Base-by-base conservation (phyloP, 768 basidiomycete species). In the Lactifluus volemus region DNA sequence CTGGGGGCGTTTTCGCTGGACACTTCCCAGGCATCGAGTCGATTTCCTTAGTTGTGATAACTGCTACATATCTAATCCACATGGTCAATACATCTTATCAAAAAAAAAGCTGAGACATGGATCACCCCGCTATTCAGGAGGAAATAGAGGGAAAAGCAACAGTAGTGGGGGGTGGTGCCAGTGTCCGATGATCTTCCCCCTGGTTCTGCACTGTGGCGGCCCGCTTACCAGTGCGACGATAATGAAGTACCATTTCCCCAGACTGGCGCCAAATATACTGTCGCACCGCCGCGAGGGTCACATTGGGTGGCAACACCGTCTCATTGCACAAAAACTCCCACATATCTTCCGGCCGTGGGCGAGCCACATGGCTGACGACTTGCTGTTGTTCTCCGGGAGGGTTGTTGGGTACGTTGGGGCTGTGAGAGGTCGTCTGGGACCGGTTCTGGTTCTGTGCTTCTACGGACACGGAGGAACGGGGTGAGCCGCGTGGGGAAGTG, bases 291-390 rank as follows among this genome's bases (percentile, higher is more conserved):
- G 90, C 95, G 39, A 99, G 79, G 5, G 90, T 95, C 85, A 96
- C 93, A 65, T 86, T 84, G 30, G 88, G 76, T 25, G 95, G 88
- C 38, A 98, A 77, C 15, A 89, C 75, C n/a, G 80, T 76, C 63
- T 92, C 89, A 66, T 91, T 92, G 73, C 94, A 97, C 30, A 97
- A 71, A 48, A 98, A 83, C 73, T 98, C 95, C 70, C 91, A 88
- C 32, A 80, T 68, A 29, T 92, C 87, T 66, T 92, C 91, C 21
- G 63, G 52, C 38, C 45, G 54, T 9, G 50, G 17, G 15, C 30
- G 10, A 82, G 49, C 4, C 12, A 10, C 9, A 25, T 21, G 44
- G n/a, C 44, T 9, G 44, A 44, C 44, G 44, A 44, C 7, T 50
- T 44, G 49, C 41, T 44, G 53, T 25, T 44, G 53, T 25, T 75